Percentiles rank a stretch among this genome's conserved stretches.
Conservation (phyloP, 1,139 yeast species). For the Saccharomycopsis crataegensis region DNA sequence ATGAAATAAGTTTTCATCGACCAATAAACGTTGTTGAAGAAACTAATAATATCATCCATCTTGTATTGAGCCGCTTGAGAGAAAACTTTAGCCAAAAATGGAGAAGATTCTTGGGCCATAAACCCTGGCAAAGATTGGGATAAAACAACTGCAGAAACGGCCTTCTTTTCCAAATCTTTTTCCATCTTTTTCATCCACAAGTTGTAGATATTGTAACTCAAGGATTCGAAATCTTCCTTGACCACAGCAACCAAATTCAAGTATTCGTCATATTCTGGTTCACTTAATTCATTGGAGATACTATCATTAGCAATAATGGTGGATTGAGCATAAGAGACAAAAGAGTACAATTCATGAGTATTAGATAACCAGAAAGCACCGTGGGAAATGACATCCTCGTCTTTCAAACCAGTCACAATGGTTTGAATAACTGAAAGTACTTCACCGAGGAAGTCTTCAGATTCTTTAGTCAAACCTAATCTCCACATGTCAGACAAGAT, state of each 20-base stretch:
- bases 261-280: constrained; percentile 84
- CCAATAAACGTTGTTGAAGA: constrained; percentile 88
- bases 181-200: constrained; percentile 98
- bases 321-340: constrained; percentile 88
- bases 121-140: constrained; percentile 96
- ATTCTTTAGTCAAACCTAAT: constrained; percentile 84
- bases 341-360: constrained; percentile 91
- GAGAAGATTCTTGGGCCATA: constrained; percentile 80
- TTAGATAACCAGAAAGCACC: constrained; percentile 98
- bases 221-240: constrained; percentile 88
- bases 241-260: constrained; percentile 85
- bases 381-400: constrained; percentile 81
- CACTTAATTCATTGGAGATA: constrained; percentile 78
- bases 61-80: constrained; percentile 67
- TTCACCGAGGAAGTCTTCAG: constrained; percentile 87
- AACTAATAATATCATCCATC: constrained; percentile 91
- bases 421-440: constrained; percentile 84
- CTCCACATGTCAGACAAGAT: constrained; percentile 98
- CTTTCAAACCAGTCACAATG: constrained; percentile 48
- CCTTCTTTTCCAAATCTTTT: constrained; percentile 84
- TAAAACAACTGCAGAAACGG: constrained; percentile 86
- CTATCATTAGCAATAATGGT: constrained; percentile 81
- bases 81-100: constrained; percentile 80
- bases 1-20: constrained; percentile 89
- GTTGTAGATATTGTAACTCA: constrained; percentile 89